A percentile compares a stretch with the other conserved stretches of the same genome.
These are phyloP conservation scores for Podospora bellae-mahoneyi DNA, from an alignment of 495 filamentous ascomycete genomes.

Conservation along the genomic window DNA sequence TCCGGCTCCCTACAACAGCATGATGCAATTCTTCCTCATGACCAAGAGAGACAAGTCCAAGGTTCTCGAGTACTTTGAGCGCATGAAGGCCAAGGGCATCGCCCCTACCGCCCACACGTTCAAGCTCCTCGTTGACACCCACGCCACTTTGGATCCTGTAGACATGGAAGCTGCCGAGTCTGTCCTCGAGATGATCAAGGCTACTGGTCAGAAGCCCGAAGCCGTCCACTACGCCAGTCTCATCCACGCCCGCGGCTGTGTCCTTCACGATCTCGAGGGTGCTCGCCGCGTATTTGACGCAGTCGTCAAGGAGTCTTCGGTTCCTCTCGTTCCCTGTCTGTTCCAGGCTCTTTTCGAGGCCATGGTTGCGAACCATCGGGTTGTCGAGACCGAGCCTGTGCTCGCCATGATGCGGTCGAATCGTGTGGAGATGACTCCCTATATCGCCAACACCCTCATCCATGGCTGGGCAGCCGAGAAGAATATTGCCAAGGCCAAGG, in stretches of 20 bases:
- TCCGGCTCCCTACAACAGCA: constrained; percentile 93
- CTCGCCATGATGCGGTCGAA: constrained; percentile 68
- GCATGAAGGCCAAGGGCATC: constrained; percentile 85
- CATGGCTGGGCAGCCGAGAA: constrained; percentile 91
- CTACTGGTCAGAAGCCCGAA: constrained; percentile 71
- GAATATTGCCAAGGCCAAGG: constrained; percentile 72
- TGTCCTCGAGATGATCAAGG: constrained; percentile 74
- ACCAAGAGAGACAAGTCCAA: constrained; percentile 93
- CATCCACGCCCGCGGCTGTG: constrained; percentile 94
- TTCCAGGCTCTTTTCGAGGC: constrained; percentile 95
- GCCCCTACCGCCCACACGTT: constrained; percentile 92
- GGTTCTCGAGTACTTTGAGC: constrained; percentile 92
- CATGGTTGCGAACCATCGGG: constrained; percentile 89
- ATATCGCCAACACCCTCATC: constrained; percentile 99
- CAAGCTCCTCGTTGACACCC: constrained; percentile 94
- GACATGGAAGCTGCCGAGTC: constrained; percentile 87
- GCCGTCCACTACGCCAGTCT: constrained; percentile 93
- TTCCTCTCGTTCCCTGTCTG: constrained; percentile 74
- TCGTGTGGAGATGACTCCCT: constrained; percentile 83
- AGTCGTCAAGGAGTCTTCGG: constrained; percentile 61
- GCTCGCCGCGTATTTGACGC: constrained; percentile 78
- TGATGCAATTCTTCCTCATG: constrained; percentile 98
- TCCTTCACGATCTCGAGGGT: constrained; percentile 81
- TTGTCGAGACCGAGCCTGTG: constrained; percentile 69
- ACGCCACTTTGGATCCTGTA: constrained; percentile 89